Base-by-base conservation (phyloP, 331 rosid species). In the Phaseolus coccineus region DNA sequence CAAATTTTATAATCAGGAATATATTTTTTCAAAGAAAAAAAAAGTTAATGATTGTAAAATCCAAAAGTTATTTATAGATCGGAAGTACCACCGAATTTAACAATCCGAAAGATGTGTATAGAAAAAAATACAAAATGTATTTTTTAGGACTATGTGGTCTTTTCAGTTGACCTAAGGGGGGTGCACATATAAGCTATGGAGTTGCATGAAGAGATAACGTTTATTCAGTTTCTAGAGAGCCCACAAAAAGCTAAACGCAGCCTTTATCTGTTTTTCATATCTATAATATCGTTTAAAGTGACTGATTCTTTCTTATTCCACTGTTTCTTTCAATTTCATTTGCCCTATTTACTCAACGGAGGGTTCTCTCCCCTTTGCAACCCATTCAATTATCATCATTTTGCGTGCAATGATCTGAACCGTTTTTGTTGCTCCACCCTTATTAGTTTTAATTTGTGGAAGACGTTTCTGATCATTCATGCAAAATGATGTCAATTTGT, bases 371-470 rank as follows among this genome's bases (percentile, higher is more conserved):
- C 52, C 28, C 25, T 7, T 30, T 24, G 7, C 2, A 5, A 33
- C 71, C 76, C 56, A 55, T 63, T 11, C 33, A 25, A 71, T 82
- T 77, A 19, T 33, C 86, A 77, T 71, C 79, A 82, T 77, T 79
- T 77, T 82, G 82, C 82, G 75, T 77, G 79, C 82, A 82, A 82
- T 82, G 71, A 82, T 82, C 79, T 67, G 63, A 77, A 70, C 2
- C 46, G 16, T 62, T 37, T 19, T 40, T 15, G 2, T 51, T 47
- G n/a, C 33, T 14, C 24, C 22, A 13, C 11, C 25, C 4, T 25
- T 1, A 28, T 51, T 22, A 4, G 12, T 53, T 55, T 55, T 37
- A 3, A 4, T 52, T 12, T 33, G 10, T 13, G 53, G 68, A 22
- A 28, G 39, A 63, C 65, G 69, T 31, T 62, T 63, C 42, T 16